Base-by-base conservation (phyloP, 2,329 filamentous ascomycete genomes). In the Penicillium sp. region DNA sequence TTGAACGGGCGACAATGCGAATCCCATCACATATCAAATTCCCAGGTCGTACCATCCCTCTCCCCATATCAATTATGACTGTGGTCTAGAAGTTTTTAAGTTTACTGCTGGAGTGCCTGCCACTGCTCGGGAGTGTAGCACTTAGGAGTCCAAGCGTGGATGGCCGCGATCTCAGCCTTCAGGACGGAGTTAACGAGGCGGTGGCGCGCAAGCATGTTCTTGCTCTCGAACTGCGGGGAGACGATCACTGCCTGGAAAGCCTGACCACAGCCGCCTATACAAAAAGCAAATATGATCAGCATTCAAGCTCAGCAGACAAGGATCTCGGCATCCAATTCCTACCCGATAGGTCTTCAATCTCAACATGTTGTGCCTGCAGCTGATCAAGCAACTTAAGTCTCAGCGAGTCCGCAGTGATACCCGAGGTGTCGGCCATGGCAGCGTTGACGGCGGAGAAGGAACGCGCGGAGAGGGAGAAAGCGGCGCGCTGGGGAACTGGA, bases 141-240 rank as follows among this genome's bases (percentile, higher is more conserved):
- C 77, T 92, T 96, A 27, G 92, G 91, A 55, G 91, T 96, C 93
- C 93, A 97, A 39, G 93, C 93, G 79, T 97, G 93, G 67, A 97
- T 96, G 63, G 84, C 85, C 16, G 90, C 90, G 73, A 97, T 96
- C 78, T 97, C 92, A 47, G 88, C 84, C 79, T 92, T 93, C 67
- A 97, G 81, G 5, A 87, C 86, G 16, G 83, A 83, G 76, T 97
- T 96, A 66, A 96, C 92, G 61, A 96, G 82, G 44, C 93, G 87
- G 76, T 96, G 91, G 56, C 93, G 85, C 72, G 91, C 91, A 56
- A 97, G 85, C 52, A 90, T 90, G 70, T 80, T 89, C 74, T 90
- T 88, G 67, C 86, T 86, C 55, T 83, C 80, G 73, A 91, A 92
- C 56, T 85, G 79, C 31, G 87, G 81, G 9, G 88, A 90, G 24